phyloP scores from a whole-genome alignment of 805 yeast genomes.

The Ogataea angusta region DNA sequence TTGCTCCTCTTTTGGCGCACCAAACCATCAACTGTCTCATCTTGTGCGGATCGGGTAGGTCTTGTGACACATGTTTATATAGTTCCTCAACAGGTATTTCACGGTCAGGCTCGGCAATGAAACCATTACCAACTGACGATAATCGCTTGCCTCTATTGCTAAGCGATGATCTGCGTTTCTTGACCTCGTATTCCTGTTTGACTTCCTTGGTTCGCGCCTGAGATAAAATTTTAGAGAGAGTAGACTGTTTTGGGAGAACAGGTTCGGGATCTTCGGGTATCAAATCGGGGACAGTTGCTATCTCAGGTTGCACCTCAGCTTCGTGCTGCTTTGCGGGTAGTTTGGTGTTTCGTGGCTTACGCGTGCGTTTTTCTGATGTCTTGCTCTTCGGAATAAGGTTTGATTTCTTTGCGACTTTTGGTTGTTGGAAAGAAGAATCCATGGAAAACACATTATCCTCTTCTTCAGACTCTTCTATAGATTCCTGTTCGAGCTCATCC shows the following conservation, averaged over 20 bases:
- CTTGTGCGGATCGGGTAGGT: constrained; percentile 67
- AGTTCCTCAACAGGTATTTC: constrained; percentile 53
- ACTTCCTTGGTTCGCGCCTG: constrained; percentile 2
- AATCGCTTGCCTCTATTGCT: constrained; percentile 65
- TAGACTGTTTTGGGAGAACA: background rate
- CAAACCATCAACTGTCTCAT: constrained; percentile 68
- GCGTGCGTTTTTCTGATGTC: background rate
- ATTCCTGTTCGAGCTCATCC: constrained; percentile 10
- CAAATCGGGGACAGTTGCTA: background rate
- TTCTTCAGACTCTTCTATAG: constrained; percentile 1
- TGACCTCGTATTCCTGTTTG: constrained; percentile 3
- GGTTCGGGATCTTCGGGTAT: background rate
- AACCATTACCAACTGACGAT: constrained; percentile 74
- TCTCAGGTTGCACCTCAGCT: background rate
- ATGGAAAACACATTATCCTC: constrained; percentile 14
- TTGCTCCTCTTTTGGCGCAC: constrained; percentile 55
- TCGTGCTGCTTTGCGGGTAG: background rate
- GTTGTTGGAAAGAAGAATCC: constrained; percentile 3
- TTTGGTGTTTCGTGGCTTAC: background rate
- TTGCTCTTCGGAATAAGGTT: background rate
- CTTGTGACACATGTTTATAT: constrained; percentile 58
- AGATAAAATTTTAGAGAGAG: background rate
- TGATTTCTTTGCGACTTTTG: background rate
- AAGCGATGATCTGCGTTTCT: constrained; percentile 46
- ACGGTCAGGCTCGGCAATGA: constrained; percentile 61